phyloP scores from a whole-genome alignment of 805 yeast species.

The Candida berthetii region DNA sequence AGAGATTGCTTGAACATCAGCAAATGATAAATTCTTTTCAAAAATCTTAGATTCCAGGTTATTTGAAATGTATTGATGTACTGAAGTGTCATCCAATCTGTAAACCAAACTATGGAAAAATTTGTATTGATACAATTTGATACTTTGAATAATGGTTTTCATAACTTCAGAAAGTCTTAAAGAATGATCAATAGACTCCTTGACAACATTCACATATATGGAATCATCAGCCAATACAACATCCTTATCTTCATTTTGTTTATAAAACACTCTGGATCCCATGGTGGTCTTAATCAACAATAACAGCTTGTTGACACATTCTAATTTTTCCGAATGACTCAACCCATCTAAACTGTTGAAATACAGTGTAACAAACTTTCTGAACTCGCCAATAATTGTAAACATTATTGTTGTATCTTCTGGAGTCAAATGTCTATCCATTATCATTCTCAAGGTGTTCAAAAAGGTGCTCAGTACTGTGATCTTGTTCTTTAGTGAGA shows the following conservation, averaged over 20 bases:
- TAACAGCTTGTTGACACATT: conserved; percentile 10
- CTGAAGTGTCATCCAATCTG: neutral
- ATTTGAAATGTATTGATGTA: conserved; percentile 13
- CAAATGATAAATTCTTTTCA: conserved; percentile 1
- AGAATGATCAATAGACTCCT: conserved; percentile 1
- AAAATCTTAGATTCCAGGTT: conserved; percentile 17
- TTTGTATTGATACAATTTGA: conserved; percentile 9
- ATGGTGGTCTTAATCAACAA: conserved; percentile 11
- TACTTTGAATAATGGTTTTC: conserved; percentile 10
- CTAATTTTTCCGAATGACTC: conserved; percentile 1
- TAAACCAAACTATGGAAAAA: conserved; percentile 9
- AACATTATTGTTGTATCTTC: too few species aligned
- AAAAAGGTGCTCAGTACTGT: neutral
- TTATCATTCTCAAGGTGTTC: neutral
- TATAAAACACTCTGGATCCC: conserved; percentile 5
- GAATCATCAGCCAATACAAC: neutral
- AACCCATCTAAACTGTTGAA: neutral
- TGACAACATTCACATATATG: conserved; percentile 2
- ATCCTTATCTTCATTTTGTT: conserved; percentile 1
- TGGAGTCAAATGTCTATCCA: neutral
- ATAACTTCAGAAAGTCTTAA: conserved; percentile 3
- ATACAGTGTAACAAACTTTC: conserved; percentile 1
- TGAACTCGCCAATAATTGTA: conserved; percentile 1
- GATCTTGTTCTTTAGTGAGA: neutral
- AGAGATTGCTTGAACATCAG: conserved; percentile 7